Evolutionary conservation across 768 basidiomycete species (phyloP).

Genomic region (Lyophyllum decastes): DNA sequence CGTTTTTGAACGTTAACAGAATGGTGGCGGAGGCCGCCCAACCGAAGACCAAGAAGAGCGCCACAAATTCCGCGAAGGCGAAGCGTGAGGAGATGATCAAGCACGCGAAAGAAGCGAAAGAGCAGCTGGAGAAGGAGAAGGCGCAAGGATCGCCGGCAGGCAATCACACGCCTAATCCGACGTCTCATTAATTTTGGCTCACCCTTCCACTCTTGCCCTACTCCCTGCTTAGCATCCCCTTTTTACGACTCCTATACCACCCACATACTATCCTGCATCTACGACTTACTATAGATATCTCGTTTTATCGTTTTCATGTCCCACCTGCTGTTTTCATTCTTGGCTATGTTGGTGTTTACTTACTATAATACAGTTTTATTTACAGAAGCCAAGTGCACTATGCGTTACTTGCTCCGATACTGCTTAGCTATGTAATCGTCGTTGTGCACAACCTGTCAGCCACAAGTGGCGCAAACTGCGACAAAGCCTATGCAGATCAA

Average conservation of each 20-base stretch:
- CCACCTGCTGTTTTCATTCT: background rate
- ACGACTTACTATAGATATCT: too few relatives aligned
- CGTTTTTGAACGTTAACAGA: conserved; percentile 35
- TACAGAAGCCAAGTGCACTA: too few relatives aligned
- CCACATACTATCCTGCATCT: background rate
- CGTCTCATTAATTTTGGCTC: background rate
- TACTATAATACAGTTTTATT: background rate
- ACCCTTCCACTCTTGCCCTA: too few relatives aligned
- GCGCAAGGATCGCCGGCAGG: conserved; percentile 7
- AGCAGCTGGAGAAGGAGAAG: conserved; percentile 25
- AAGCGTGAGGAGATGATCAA: conserved; percentile 41
- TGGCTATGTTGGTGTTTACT: background rate
- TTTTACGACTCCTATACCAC: background rate
- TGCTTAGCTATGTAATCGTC: too few relatives aligned
- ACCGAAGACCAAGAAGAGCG: conserved; percentile 62
- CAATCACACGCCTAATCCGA: conserved; percentile 3
- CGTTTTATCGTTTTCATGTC: background rate
- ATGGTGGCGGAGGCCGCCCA: conserved; percentile 87
- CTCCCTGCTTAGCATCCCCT: too few relatives aligned
- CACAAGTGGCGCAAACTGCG: background rate
- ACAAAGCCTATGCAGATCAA: background rate
- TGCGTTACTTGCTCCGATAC: too few relatives aligned
- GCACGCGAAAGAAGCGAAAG: conserved; percentile 33
- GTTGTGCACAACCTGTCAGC: background rate
- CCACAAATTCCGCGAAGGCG: conserved; percentile 34